Percentiles rank a stretch among this genome's conserved stretches.
Evolutionary conservation across 805 yeast species (phyloP).

Genomic region (Ogataea minuta): DNA sequence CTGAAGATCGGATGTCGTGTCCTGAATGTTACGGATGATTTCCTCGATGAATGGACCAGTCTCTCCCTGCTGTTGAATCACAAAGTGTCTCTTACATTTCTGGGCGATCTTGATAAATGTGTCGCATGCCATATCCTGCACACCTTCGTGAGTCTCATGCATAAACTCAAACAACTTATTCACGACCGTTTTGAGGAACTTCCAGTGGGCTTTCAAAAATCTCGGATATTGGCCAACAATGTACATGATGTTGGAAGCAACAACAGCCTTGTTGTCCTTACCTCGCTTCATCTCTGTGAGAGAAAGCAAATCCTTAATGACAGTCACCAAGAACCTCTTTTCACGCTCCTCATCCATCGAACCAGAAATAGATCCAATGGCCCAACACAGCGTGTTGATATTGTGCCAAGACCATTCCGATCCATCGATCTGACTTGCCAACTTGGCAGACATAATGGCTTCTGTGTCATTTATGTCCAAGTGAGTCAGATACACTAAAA

Average conservation of each 20-base stretch:
- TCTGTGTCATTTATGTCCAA: conserved; percentile 93
- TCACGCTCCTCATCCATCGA: conserved; percentile 98
- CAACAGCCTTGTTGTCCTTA: conserved; percentile 97
- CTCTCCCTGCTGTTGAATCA: conserved; percentile 81
- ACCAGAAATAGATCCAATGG: conserved; percentile 97
- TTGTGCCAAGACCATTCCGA: conserved; percentile 99
- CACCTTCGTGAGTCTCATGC: conserved; percentile 99
- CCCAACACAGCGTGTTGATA: conserved; percentile 97
- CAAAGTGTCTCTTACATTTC: conserved; percentile 95
- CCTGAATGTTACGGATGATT: conserved; percentile 78
- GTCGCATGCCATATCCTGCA: conserved; percentile 99
- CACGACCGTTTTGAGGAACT: conserved; percentile 91
- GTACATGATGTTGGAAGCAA: conserved; percentile 99
- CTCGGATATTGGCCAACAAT: conserved; percentile 99
- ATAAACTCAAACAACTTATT: conserved; percentile 94
- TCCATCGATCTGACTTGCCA: conserved; percentile 91
- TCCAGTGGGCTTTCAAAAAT: conserved; percentile 97
- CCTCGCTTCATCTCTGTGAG: conserved; percentile 96
- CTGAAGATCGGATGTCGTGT: conserved; percentile 85
- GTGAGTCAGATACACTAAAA: conserved; percentile 91
- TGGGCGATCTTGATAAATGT: conserved; percentile 94
- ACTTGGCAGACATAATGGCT: conserved; percentile 85
- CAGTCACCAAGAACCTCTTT: conserved; percentile 87
- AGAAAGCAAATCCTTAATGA: conserved; percentile 86
- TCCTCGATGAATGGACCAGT: conserved; percentile 88